phyloP scores from a whole-genome alignment of 192 early-diverging fungal species.

The Anaeromyces robustus region DNA sequence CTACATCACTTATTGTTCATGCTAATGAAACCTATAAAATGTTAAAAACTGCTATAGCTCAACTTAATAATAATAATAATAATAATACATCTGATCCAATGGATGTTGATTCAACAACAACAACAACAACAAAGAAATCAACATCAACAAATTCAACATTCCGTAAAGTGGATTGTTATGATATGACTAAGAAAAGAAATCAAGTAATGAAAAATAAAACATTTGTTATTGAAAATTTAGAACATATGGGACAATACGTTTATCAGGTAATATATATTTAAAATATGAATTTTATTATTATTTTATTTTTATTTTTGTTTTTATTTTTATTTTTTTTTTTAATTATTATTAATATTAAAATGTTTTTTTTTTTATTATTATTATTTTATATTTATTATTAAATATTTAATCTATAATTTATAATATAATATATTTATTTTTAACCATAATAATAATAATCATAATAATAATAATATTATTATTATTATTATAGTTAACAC shows the following conservation, averaged over 20 bases:
- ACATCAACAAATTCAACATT: no score
- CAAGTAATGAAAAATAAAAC: slow-evolving; percentile 18
- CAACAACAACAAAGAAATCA: no score
- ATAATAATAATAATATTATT: background rate
- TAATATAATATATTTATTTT: no score
- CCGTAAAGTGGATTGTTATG: background rate
- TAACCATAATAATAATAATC: background rate
- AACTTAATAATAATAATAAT: no score
- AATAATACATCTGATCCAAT: background rate
- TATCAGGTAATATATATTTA: slow-evolving; percentile 20
- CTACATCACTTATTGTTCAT: slow-evolving; percentile 42
- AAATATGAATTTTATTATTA: no score
- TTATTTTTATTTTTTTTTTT: background rate
- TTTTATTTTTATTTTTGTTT: background rate
- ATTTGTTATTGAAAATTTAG: slow-evolving; percentile 24
- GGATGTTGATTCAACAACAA: slow-evolving; percentile 13
- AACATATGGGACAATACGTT: slow-evolving; percentile 45
- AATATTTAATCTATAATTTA: no score
- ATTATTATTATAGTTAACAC: slow-evolving; percentile 8
- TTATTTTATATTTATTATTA: no score
- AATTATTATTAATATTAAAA: no score
- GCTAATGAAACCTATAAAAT: slow-evolving; percentile 20
- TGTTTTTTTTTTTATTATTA: no score
- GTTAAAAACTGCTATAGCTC: background rate
- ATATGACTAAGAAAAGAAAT: slow-evolving; percentile 9